Evolutionary conservation across 2,329 filamentous ascomycete genomes (phyloP).

Genomic region (Calonectria montana): DNA sequence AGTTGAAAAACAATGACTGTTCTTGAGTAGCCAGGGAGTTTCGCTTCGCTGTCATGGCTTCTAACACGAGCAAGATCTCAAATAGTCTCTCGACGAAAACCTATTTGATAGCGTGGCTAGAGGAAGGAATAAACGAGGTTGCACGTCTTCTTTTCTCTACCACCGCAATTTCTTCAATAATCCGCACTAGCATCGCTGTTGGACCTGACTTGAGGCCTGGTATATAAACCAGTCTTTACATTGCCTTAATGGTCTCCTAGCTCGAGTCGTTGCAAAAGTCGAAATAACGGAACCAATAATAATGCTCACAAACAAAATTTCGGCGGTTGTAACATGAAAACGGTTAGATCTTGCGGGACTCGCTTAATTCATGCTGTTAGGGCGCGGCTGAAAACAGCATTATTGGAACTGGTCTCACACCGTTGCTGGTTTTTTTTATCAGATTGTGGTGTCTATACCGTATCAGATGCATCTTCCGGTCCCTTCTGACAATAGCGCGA

Average conservation of each 20-base stretch:
- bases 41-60: neutral
- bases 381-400: neutral
- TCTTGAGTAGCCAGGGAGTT: neutral
- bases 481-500: neutral
- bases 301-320: neutral
- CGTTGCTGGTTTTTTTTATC: neutral
- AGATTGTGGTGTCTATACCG: neutral
- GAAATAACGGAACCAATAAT: neutral
- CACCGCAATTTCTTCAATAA: no score
- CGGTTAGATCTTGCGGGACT: neutral
- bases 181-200: neutral
- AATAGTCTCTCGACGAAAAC: neutral
- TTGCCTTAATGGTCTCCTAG: neutral
- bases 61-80: neutral
- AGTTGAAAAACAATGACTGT: neutral
- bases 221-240: neutral
- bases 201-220: neutral
- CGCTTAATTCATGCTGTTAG: neutral
- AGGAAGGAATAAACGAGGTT: no score
- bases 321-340: neutral
- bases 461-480: neutral
- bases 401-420: neutral
- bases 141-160: no score
- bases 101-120: neutral
- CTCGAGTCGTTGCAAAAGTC: neutral